Evolutionary conservation across 495 filamentous ascomycete species (phyloP).

Genomic region (Lepidopterella palustris): DNA sequence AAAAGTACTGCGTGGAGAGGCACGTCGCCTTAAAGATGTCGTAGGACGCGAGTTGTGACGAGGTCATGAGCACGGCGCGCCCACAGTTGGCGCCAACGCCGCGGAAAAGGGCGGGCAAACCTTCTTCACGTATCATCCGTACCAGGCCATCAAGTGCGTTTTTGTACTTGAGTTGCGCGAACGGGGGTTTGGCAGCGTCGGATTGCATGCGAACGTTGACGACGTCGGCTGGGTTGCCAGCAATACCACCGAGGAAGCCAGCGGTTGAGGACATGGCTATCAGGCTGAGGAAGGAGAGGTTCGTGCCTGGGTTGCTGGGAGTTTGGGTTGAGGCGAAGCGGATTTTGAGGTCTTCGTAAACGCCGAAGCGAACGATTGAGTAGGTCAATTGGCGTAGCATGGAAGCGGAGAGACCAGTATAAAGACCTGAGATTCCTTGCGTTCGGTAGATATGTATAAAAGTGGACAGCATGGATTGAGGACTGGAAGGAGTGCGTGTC

Average conservation of each 20-base stretch:
- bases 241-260: constrained; percentile 81
- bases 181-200: constrained; percentile 70
- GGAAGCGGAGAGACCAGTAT: constrained; percentile 88
- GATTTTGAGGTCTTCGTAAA: constrained; percentile 87
- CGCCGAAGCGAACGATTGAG: constrained; percentile 84
- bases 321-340: constrained; percentile 55
- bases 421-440: too few species aligned
- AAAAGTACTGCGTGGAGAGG: constrained; percentile 58
- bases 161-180: constrained; percentile 76
- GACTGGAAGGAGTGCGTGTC: too few species aligned
- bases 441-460: too few species aligned
- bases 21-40: constrained; percentile 83
- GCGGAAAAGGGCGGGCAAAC: constrained; percentile 63
- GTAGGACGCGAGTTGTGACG: constrained; percentile 82
- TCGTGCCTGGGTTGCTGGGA: constrained; percentile 38
- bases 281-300: constrained; percentile 62
- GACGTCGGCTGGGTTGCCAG: constrained; percentile 91
- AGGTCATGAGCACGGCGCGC: constrained; percentile 89
- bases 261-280: constrained; percentile 74
- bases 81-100: constrained; percentile 89
- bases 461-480: too few species aligned
- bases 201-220: constrained; percentile 98
- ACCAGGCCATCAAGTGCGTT: constrained; percentile 81
- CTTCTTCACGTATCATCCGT: constrained; percentile 78
- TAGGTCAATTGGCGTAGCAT: constrained; percentile 85